Evolutionary conservation across 192 early-diverging fungal species (phyloP).

Genomic region (Gaertneriomyces sp.): DNA sequence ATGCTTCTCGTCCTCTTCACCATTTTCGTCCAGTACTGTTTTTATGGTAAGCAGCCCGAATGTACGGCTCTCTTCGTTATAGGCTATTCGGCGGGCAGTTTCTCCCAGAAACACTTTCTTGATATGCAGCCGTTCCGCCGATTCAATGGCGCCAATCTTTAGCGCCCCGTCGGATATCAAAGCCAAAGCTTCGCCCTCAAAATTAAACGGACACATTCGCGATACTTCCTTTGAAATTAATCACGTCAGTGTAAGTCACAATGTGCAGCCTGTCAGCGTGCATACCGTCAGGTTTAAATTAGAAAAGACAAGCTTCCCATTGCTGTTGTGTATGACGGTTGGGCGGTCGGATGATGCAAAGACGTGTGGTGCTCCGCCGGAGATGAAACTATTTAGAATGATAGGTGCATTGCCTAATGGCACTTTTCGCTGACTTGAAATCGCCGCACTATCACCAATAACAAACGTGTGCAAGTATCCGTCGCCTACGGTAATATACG

Average conservation of each 20-base stretch:
- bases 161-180: slow-evolving; percentile 61
- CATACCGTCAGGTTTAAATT: slow-evolving; percentile 75
- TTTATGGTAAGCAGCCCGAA: slow-evolving; percentile 60
- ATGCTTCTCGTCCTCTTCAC: slow-evolving; percentile 44
- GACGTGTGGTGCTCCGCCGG: slow-evolving; percentile 43
- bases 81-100: slow-evolving; percentile 66
- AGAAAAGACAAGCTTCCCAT: slow-evolving; percentile 72
- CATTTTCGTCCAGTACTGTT: slow-evolving; percentile 30
- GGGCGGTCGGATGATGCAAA: slow-evolving; percentile 84
- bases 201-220: slow-evolving; percentile 64
- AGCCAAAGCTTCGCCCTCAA: slow-evolving; percentile 54
- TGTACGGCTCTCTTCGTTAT: slow-evolving; percentile 50
- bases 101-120: slow-evolving; percentile 62
- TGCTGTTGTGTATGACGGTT: slow-evolving; percentile 65
- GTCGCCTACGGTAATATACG: slow-evolving; percentile 49
- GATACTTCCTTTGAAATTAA: slow-evolving; percentile 50
- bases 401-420: slow-evolving; percentile 76
- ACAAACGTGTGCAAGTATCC: slow-evolving; percentile 75
- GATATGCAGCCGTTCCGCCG: slow-evolving; percentile 82
- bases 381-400: slow-evolving; percentile 51
- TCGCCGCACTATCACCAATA: slow-evolving; percentile 38
- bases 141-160: slow-evolving; percentile 72
- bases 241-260: too few relatives aligned
- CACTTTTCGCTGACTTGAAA: slow-evolving; percentile 58
- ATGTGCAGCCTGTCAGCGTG: not conserved